Evolutionary conservation across 306 rosid species (phyloP).

Genomic region (Albizia julibrissin): DNA sequence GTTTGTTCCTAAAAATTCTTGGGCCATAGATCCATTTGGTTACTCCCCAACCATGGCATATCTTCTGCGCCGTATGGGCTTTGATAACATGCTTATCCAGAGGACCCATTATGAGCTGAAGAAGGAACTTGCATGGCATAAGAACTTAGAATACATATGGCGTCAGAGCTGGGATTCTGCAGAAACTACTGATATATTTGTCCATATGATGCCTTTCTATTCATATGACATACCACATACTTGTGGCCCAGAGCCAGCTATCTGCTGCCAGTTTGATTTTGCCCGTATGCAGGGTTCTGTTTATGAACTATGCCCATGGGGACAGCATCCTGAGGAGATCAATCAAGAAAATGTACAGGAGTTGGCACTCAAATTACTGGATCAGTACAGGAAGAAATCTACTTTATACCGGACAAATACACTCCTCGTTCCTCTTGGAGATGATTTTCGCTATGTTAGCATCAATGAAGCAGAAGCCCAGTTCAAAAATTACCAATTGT

Average conservation of each 20-base stretch:
- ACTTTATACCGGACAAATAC: slow-evolving; percentile 90
- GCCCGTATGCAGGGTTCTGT: slow-evolving; percentile 71
- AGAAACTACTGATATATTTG: slow-evolving; percentile 95
- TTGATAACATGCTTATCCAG: slow-evolving; percentile 98
- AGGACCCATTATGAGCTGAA: slow-evolving; percentile 97
- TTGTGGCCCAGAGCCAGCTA: slow-evolving; percentile 98
- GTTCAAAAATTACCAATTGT: slow-evolving; percentile 80
- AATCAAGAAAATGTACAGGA: slow-evolving; percentile 72
- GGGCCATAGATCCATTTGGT: slow-evolving; percentile 99
- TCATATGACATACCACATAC: slow-evolving; percentile 98
- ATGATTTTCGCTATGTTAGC: slow-evolving; percentile 90
- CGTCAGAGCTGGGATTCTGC: slow-evolving; percentile 98
- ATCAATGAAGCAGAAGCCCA: slow-evolving; percentile 90
- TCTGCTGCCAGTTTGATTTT: slow-evolving; percentile 97
- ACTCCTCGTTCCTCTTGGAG: slow-evolving; percentile 96
- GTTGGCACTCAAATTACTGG: slow-evolving; percentile 78
- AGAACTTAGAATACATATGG: slow-evolving; percentile 90
- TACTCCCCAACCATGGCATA: slow-evolving; percentile 99
- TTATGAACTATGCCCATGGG: slow-evolving; percentile 93
- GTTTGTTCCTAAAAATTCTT: slow-evolving; percentile 86
- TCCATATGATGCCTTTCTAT: slow-evolving; percentile 99
- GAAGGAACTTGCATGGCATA: slow-evolving; percentile 89
- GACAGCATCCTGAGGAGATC: slow-evolving; percentile 73
- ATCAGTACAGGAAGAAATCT: slow-evolving; percentile 94
- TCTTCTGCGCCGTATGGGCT: slow-evolving; percentile 99